Base-by-base conservation (phyloP, 2,329 filamentous ascomycete species). In the Sclerotinia glacialis region DNA sequence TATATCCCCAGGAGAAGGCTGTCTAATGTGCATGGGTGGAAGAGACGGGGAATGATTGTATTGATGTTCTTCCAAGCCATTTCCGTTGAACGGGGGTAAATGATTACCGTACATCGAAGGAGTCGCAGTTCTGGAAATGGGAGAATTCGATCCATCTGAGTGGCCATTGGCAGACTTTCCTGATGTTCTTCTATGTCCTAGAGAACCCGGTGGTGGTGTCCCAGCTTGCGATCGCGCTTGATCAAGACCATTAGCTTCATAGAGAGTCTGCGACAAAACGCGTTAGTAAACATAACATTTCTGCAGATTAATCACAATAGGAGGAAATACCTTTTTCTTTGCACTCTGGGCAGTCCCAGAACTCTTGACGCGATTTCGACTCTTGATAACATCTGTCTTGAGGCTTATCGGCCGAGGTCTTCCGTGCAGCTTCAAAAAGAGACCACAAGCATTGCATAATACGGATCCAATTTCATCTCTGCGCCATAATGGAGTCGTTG, bases 381-480 rank as follows among this genome's bases (percentile, higher is more conserved):
- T 97, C 83, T 99, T 99, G 82, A 99, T 99, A 72, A 98, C 94
- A 82, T 99, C 95, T 59, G 95, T 98, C 84, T 99, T 99, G 74
- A 99, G 85, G 74, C 92, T 96, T 78, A 97, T 97, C 72, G 95
- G 95, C 66, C 95, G 89, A 68, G 95, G 88, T 34, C 93, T 90
- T 71, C 93, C 93, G 78, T 99, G 95, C 72, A 99, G 85, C 84
- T 99, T 99, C 75, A 98, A 85, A 79, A 98, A 99, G 67, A 99
- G 85, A 68, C 95, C 95, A 80, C 95, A 99, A 75, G 95, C 95
- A 81, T 99, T 99, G 87, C 95, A 99, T 63, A 99, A 89, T 47
- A 99, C 94, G 0, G 93, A 90, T 72, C 95, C 95, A 75, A 90
- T 87, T 82, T 99, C 95, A 83, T 99, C 95, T 81, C 95, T 90